Evolutionary conservation across 1,139 yeast genomes (phyloP), one percentile per base, ranked within the genome.

Genomic region (Geotrichum klebahnii): DNA sequence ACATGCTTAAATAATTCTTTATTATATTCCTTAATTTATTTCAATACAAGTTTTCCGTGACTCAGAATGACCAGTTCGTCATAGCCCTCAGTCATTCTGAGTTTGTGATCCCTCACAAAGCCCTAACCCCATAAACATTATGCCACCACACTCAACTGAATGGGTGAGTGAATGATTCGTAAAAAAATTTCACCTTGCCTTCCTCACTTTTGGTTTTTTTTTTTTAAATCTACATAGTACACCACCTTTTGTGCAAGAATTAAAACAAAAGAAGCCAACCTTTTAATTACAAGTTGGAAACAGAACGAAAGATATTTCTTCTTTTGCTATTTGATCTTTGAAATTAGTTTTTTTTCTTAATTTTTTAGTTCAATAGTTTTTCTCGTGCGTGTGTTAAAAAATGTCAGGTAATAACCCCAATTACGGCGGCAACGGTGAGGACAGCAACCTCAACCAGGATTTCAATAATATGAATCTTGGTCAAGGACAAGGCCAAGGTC

Each of bases 341-440:
- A 28, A 28, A 28, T 28, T 10, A n/a, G n/a, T 28, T 28, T 26
- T 10, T 26, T 10, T 26, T 26, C 9, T 26, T 26, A 26, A 8
- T 26, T 26, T 26, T 26, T 26, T 26, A 8, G 29, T 10, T 26
- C 10, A 8, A 26, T n/a, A 28, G 12, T n/a, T 28, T 28, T 10
- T 28, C n/a, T n/a, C n/a, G n/a, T n/a, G n/a, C n/a, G n/a, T n/a
- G n/a, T 34, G 37, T 34, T 14, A 3, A 20, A 37, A 33, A 34
- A 46, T 46, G 50, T 46, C 50, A 16, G 44, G 44, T 19, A 34
- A 40, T 29, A 29, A 38, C 34, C 36, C n/a, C n/a, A n/a, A n/a
- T n/a, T n/a, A n/a, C n/a, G n/a, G n/a, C n/a, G n/a, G n/a, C n/a
- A n/a, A 41, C 36, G 34, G 34, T 31, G n/a, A 16, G 5, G 46